phyloP scores from a whole-genome alignment of 371 early-diverging fungal genomes.

The Rhizopus delemar region DNA sequence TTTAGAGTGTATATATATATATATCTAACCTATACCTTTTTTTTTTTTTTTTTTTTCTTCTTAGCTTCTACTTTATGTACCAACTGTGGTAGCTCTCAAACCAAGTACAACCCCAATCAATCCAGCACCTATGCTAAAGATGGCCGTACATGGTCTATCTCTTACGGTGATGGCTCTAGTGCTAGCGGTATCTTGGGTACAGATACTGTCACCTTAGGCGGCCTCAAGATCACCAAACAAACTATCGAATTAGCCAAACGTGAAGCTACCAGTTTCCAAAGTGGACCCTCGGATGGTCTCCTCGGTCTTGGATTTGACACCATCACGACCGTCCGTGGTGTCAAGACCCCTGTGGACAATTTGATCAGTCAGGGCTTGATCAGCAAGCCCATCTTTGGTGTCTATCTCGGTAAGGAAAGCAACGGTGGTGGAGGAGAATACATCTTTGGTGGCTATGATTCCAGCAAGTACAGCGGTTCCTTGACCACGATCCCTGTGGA shows the following conservation, averaged over 20 bases:
- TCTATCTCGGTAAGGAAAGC: conserved; percentile 27
- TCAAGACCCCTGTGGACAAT: conserved; percentile 39
- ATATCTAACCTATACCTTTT: too few relatives aligned
- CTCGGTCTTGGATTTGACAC: conserved; percentile 48
- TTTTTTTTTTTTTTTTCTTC: background rate
- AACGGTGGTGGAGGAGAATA: conserved; percentile 44
- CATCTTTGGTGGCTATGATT: conserved; percentile 51
- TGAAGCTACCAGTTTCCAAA: conserved; percentile 8
- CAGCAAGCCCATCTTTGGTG: conserved; percentile 33
- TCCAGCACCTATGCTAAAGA: conserved; percentile 47
- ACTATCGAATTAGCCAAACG: conserved; percentile 24
- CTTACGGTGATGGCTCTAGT: conserved; percentile 49
- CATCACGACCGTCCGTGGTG: conserved; percentile 35
- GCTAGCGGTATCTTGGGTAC: conserved; percentile 33
- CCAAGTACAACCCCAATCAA: conserved; percentile 38
- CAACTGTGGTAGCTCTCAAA: conserved; percentile 33
- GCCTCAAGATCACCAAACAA: conserved; percentile 23
- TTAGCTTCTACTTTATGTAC: conserved; percentile 36
- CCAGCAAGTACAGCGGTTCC: conserved; percentile 43
- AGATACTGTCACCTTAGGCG: conserved; percentile 29
- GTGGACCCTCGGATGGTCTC: conserved; percentile 23
- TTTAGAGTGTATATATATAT: too few relatives aligned
- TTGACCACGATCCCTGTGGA: conserved; percentile 50
- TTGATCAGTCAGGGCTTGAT: conserved; percentile 42
- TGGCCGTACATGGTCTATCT: conserved; percentile 44